Base-by-base conservation (phyloP, 306 rosid genomes). In the Trifolium dubium region DNA sequence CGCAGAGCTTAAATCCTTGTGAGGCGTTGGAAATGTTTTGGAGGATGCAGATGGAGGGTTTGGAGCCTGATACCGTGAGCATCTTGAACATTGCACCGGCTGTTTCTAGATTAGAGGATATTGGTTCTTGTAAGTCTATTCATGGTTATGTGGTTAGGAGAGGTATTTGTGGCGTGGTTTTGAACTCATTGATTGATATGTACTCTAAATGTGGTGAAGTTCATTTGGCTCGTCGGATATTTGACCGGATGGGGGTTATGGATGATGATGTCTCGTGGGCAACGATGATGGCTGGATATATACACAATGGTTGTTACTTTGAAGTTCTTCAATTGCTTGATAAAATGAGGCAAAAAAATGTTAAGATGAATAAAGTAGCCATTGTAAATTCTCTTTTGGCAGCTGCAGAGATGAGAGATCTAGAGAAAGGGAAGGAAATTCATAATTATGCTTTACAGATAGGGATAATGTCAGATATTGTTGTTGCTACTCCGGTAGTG, bases 21-120 rank as follows among this genome's bases (percentile, higher is more conserved):
- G 80, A 78, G 43, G 96, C 90, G 2, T 34, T 85, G 79, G 83
- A 43, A 44, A 74, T 80, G 23, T 78, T 88, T 61, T 44, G 71
- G 81, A 79, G 54, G 11, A 87, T 85, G 88, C 92, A 79, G 49
- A 56, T 70, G 73, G 81, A 67, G 50, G 84, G 85, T 70, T 12
- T 83, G 51, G 80, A 69, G 73, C 87, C 84, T 5, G 84, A 82
- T 65, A 64, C 70, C 15, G 90, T 88, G 68, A 88, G 92, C 81
- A 78, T 90, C 82, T 80, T 87, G 72, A 88, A 87, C 81, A 63
- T 90, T 85, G 88, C 91, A 64, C 90, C 88, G 2, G 96, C 93
- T 28, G 89, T 90, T 65, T 82, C 85, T 14, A 80, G 71, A 51
- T 68, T 88, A 17, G 79, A 43, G 35, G 89, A 87, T 75, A 35